Evolutionary conservation across 768 basidiomycete genomes (phyloP), one percentile per base, ranked within the genome.

Genomic region (Rubroboletus satanas): DNA sequence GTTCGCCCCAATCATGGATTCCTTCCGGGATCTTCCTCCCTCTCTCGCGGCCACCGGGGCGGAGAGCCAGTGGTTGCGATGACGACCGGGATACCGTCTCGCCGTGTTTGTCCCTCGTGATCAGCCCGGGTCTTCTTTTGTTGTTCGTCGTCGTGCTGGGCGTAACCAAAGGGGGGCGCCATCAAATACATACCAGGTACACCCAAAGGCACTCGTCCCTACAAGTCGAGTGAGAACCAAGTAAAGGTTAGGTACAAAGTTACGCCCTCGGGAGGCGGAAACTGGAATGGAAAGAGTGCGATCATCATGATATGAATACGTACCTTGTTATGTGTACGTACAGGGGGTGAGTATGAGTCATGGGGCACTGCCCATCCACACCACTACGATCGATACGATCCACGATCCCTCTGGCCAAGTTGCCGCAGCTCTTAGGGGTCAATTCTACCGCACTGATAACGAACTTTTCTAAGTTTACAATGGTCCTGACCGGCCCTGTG

Each of bases 71-170:
- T 45, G 35, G 68, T 69, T 49, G 57, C 59, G 68, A 70, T 69
- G 68, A 54, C 66, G 67, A 63, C 68, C 67, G 51, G 68, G 71
- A 45, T 48, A 52, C 54, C 49, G 45, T 62, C 52, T 26, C 39
- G n/a, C 49, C 57, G 51, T 46, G 46, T 78, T 75, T 55, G 8
- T 44, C n/a, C 69, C 74, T 5, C 72, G 66, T 23, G 72, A 71
- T 55, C 65, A 50, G 9, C 68, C 38, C 69, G 47, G 71, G 11
- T 71, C 49, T 42, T 28, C 46, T 21, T 47, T 39, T 41, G 23
- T 10, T 28, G 52, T 31, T 38, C 36, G 47, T 54, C n/a, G 46
- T 45, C 35, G 33, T 26, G 35, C 33, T 36, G 39, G 45, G 43
- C 38, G 33, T 46, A 18, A 39, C 48, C 37, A n/a, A 49, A 39